Evolutionary conservation across 192 early-diverging fungal species (phyloP).

Genomic region (Chytriomyces confervae): DNA sequence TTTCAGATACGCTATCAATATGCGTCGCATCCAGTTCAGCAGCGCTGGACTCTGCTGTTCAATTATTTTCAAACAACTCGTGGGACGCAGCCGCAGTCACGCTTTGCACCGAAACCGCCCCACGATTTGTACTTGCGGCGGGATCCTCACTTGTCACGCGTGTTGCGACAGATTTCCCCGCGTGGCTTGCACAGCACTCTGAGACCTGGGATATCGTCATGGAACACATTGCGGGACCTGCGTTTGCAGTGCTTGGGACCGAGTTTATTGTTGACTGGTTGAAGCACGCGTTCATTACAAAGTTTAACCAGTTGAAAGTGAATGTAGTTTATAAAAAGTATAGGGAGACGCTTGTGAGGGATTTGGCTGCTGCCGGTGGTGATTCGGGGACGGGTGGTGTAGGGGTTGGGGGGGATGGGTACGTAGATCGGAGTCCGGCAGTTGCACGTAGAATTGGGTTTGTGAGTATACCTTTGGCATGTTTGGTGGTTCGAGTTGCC

Average conservation of each 20-base stretch:
- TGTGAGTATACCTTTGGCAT: constrained; percentile 77
- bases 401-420: constrained; percentile 30
- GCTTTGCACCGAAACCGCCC: background rate
- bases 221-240: constrained; percentile 71
- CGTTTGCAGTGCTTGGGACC: constrained; percentile 83
- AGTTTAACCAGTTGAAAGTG: constrained; percentile 88
- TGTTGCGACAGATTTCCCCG: background rate
- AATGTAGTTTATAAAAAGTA: constrained; percentile 87
- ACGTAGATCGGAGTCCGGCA: constrained; percentile 74
- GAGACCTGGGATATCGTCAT: constrained; percentile 59
- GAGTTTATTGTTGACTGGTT: constrained; percentile 96
- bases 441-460: constrained; percentile 84
- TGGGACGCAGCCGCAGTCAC: too few species aligned
- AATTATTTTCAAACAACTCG: background rate
- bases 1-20: too few species aligned
- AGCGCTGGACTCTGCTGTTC: background rate
- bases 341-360: constrained; percentile 85
- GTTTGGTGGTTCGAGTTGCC: constrained; percentile 68
- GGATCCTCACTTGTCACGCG: background rate
- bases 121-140: background rate
- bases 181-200: background rate
- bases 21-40: background rate
- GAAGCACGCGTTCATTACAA: constrained; percentile 98
- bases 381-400: background rate
- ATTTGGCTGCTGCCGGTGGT: constrained; percentile 62